These are phyloP conservation scores for Pezicula carpinea DNA, from an alignment of 2,329 filamentous ascomycete species.

Conservation along the genomic window DNA sequence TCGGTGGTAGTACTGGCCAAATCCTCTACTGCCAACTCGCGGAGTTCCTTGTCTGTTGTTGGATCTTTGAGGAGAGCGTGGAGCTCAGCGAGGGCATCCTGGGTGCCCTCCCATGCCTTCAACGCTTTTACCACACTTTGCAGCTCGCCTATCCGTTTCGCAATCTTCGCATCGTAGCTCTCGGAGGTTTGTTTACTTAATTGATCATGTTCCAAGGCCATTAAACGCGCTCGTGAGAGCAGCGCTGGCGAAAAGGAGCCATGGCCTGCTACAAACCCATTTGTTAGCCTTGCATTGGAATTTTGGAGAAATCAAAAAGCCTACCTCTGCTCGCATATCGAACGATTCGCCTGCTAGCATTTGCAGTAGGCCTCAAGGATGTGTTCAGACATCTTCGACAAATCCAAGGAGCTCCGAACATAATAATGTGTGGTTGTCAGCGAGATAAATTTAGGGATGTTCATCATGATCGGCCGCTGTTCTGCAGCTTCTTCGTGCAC, in stretches of 20 bases:
- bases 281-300: constrained; percentile 7
- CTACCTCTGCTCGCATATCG: constrained; percentile 43
- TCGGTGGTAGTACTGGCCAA: constrained; percentile 59
- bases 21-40: constrained; percentile 76
- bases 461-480: too few relatives aligned
- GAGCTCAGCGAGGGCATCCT: constrained; percentile 50
- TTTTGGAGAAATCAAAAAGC: constrained; percentile 10
- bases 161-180: constrained; percentile 51
- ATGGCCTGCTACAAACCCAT: constrained; percentile 20
- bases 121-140: constrained; percentile 53
- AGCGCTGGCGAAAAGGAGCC: constrained; percentile 44
- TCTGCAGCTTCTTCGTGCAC: too few relatives aligned
- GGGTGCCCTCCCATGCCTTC: constrained; percentile 52
- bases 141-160: constrained; percentile 58
- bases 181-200: constrained; percentile 47
- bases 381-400: constrained; percentile 44
- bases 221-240: constrained; percentile 52
- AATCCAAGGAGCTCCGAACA: constrained; percentile 43
- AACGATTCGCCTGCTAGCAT: constrained; percentile 23
- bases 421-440: constrained; percentile 14
- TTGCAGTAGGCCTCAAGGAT: constrained; percentile 19
- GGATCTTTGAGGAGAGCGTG: constrained; percentile 40
- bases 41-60: constrained; percentile 60
- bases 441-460: too few relatives aligned
- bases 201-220: constrained; percentile 52